Evolutionary conservation across 2,329 filamentous ascomycete species (phyloP).

Genomic region (Fusarium buxicola): DNA sequence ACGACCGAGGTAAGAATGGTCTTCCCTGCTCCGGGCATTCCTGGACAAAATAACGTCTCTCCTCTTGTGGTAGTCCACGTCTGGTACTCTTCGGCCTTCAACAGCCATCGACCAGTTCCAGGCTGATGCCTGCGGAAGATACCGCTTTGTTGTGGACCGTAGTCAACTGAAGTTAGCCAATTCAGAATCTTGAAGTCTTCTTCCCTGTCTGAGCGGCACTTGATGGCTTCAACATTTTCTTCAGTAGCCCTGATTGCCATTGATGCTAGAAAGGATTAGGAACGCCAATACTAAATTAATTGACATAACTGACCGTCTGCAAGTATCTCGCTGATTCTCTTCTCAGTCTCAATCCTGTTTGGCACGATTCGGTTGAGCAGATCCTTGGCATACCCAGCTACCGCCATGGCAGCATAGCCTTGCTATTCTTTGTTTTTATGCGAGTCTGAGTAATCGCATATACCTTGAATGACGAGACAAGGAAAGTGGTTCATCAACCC

Average conservation of each 20-base stretch:
- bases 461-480: conserved; percentile 51
- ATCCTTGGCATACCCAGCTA: conserved; percentile 42
- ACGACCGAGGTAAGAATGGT: conserved; percentile 33
- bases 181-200: conserved; percentile 31
- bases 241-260: too few relatives aligned
- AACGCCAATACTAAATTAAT: background rate
- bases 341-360: background rate
- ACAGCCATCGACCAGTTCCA: too few relatives aligned
- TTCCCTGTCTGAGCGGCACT: background rate
- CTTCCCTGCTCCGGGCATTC: conserved; percentile 53
- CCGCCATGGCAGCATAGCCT: conserved; percentile 48
- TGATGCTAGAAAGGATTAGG: too few relatives aligned
- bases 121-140: conserved; percentile 48
- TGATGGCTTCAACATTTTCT: too few relatives aligned
- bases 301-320: background rate
- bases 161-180: conserved; percentile 55
- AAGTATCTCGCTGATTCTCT: background rate
- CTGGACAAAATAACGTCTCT: conserved; percentile 54
- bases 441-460: conserved; percentile 54
- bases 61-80: conserved; percentile 50
- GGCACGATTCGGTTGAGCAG: background rate
- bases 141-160: conserved; percentile 52
- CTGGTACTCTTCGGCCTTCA: too few relatives aligned
- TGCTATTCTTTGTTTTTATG: conserved; percentile 49
- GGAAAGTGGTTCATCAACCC: conserved; percentile 43